Conservation (phyloP, 2,329 filamentous ascomycete species). For the Chrysosphaeria jannelii region DNA sequence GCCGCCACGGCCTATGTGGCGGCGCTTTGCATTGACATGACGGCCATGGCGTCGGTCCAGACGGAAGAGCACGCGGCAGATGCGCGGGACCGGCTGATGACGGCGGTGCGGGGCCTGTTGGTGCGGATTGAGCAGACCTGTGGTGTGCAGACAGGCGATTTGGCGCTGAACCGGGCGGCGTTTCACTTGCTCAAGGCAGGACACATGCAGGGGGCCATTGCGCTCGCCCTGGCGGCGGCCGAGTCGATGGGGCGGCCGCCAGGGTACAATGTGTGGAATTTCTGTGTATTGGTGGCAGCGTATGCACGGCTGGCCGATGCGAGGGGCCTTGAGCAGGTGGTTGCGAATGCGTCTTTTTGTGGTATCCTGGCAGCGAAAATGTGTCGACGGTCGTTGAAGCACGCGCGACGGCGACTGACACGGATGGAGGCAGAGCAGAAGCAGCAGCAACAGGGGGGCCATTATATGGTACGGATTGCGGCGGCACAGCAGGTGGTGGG, state of each 20-base stretch:
- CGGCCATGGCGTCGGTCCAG: not conserved
- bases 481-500: constrained; percentile 5
- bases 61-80: constrained; percentile 3
- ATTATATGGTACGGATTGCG: constrained; percentile 5
- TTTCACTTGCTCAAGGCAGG: constrained; percentile 6
- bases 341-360: constrained; percentile 4
- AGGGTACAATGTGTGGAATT: constrained; percentile 9
- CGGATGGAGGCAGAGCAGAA: constrained; percentile 1
- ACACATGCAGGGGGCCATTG: constrained; percentile 7
- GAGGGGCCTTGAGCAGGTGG: constrained; percentile 5
- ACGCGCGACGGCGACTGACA: constrained; percentile 4
- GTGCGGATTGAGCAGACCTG: constrained; percentile 4
- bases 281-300: constrained; percentile 7
- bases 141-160: constrained; percentile 6
- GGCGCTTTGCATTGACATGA: constrained; percentile 9
- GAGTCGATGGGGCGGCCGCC: constrained; percentile 5
- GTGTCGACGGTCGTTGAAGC: constrained; percentile 5
- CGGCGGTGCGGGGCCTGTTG: constrained; percentile 5
- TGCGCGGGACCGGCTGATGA: constrained; percentile 3
- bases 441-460: too few relatives aligned
- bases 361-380: constrained; percentile 5
- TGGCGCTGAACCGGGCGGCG: constrained; percentile 8
- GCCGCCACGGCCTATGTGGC: constrained; percentile 12
- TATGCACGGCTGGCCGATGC: constrained; percentile 6
- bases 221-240: constrained; percentile 7